These are phyloP conservation scores for Licmophora abbreviata DNA, from an alignment of 108 stramenopile species.

Conservation along the genomic window DNA sequence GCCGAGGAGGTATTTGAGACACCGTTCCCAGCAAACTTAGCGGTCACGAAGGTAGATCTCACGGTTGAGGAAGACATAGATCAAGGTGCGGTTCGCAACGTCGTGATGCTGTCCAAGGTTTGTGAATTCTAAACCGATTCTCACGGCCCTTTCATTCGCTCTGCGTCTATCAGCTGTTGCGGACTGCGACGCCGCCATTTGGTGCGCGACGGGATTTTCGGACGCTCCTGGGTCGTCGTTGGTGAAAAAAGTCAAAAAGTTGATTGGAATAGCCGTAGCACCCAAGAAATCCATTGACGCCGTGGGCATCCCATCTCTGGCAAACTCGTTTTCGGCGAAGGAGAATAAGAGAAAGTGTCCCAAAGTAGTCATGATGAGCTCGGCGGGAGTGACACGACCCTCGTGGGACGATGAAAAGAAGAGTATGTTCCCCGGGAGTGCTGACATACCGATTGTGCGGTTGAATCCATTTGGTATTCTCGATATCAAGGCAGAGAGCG, in stretches of 20 bases:
- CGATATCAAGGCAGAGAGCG: conserved; percentile 69
- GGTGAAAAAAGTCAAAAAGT: conserved; percentile 8
- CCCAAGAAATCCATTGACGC: conserved; percentile 57
- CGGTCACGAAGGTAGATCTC: neutral
- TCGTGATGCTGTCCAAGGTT: too few species aligned
- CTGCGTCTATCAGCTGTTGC: too few species aligned
- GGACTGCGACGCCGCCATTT: conserved; percentile 64
- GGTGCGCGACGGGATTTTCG: conserved; percentile 80
- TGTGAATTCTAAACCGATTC: too few species aligned
- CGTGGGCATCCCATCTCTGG: conserved; percentile 56
- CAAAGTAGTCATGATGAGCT: conserved; percentile 69
- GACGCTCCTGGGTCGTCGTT: conserved; percentile 14
- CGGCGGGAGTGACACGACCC: conserved; percentile 75
- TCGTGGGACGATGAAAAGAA: conserved; percentile 67
- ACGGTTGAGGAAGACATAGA: neutral
- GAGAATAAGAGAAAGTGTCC: conserved; percentile 15
- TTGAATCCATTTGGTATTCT: conserved; percentile 91
- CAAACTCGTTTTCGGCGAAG: conserved; percentile 12
- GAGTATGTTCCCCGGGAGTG: conserved; percentile 42
- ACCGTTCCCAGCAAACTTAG: conserved; percentile 4
- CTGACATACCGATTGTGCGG: conserved; percentile 90
- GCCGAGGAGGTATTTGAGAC: conserved; percentile 23
- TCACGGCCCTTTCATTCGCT: too few species aligned
- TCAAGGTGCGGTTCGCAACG: too few species aligned
- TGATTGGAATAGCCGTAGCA: conserved; percentile 25